Base-by-base conservation (phyloP, 352 stramenopile species). In the Pseudoperonospora humuli region DNA sequence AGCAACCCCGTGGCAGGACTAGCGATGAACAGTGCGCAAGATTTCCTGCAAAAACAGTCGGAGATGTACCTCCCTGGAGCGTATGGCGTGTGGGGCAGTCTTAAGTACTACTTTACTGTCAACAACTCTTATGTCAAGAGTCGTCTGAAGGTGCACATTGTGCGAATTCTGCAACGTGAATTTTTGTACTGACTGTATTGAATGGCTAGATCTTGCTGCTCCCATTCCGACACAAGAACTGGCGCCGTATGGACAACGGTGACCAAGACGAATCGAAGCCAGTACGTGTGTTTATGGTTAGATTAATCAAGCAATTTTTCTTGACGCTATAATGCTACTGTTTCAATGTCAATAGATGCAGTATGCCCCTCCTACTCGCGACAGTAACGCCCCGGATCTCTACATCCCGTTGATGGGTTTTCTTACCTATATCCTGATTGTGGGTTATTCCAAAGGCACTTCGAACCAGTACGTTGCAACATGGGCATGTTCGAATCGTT, bases 331-430 rank as follows among this genome's bases (percentile, higher is more conserved):
- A 8, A 21, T 24, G 27, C 20, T 27, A 24, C 3, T 3, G 20
- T 52, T 38, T 46, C 26, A 15, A 23, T 39, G 8, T 27, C 42
- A 40, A n/a, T 41, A 84, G 71, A 75, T 55, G 34, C 76, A 86
- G 33, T 95, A 90, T 43, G 84, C 86, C 28, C 77, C 94, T n/a
- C 96, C 96, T 11, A 84, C 85, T 29, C 61, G 82, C 26, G 97
- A 99, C 64, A 80, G 96, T 46, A 99, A 99, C 57, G 95, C 96
- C 4, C 95, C 95, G 1, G 97, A 99, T 70, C 67, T 99, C 20
- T 99, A 99, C 67, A 90, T 99, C 20, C 97, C 97, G 8, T 50
- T 97, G 29, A 99, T 99, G 96, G 86, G 92, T n/a, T 96, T 99
- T 25, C 78, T 99, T 41, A 99, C 96, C 13, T 99, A 98, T 67